These are phyloP conservation scores for Trametes maxima DNA, from an alignment of 768 basidiomycete genomes.

Conservation along the genomic window DNA sequence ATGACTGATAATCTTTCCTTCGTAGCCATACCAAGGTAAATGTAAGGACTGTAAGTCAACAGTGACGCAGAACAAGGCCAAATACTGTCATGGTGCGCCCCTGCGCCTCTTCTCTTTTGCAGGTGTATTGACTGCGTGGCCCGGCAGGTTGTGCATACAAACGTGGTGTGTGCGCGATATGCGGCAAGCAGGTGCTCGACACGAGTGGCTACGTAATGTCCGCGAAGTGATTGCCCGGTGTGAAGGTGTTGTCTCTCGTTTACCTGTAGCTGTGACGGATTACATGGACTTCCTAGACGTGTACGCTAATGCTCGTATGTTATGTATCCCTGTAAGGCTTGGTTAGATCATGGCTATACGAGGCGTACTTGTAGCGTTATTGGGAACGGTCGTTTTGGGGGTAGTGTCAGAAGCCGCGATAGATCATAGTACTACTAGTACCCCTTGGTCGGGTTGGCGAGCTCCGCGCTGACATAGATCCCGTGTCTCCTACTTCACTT, in stretches of 20 bases:
- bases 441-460: too few species aligned
- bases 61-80: slow-evolving; percentile 83
- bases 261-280: not conserved
- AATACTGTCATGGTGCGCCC: slow-evolving; percentile 82
- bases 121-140: not conserved
- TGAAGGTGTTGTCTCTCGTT: slow-evolving; percentile 10
- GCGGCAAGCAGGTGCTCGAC: slow-evolving; percentile 84
- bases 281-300: slow-evolving; percentile 19
- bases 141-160: slow-evolving; percentile 80
- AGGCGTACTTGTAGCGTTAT: too few species aligned
- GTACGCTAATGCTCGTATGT: slow-evolving; percentile 15
- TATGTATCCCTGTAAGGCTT: slow-evolving; percentile 18
- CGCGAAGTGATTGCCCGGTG: slow-evolving; percentile 55
- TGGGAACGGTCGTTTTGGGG: too few species aligned
- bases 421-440: too few species aligned
- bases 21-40: slow-evolving; percentile 80
- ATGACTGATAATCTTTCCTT: not conserved
- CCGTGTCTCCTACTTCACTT: not conserved
- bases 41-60: slow-evolving; percentile 88
- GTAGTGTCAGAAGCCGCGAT: too few species aligned
- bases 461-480: too few species aligned
- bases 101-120: not conserved
- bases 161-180: slow-evolving; percentile 85
- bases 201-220: slow-evolving; percentile 86
- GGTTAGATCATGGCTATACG: not conserved